A percentile compares a stretch with the other conserved stretches of the same genome.
These are phyloP conservation scores for Aspergillus uvarum DNA, from an alignment of 2,329 filamentous ascomycete species.

Conservation along the genomic window DNA sequence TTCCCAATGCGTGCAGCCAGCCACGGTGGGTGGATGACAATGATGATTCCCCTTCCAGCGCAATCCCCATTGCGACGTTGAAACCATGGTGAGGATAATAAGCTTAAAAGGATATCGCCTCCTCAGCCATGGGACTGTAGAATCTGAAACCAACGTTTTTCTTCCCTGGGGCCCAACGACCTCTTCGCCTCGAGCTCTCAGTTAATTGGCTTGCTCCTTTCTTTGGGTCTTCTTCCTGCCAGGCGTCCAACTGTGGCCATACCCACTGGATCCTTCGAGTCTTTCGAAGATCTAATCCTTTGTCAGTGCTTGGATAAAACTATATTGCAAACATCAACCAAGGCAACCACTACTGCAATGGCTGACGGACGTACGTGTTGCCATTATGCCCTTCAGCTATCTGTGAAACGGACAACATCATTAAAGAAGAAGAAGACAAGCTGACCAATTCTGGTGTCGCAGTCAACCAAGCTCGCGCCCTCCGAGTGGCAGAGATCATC, in stretches of 20 bases:
- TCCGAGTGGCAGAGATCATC: constrained; percentile 64
- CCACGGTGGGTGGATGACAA: constrained; percentile 22
- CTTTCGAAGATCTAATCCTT: not conserved
- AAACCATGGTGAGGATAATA: constrained; percentile 15
- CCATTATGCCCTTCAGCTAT: too few species aligned
- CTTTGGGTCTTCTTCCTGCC: constrained; percentile 1
- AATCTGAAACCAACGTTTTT: constrained; percentile 14
- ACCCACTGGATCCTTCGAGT: constrained; percentile 1
- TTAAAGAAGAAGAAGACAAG: not conserved
- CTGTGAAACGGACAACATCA: too few species aligned
- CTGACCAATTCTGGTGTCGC: constrained; percentile 16
- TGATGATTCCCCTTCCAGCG: constrained; percentile 26
- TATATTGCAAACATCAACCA: constrained; percentile 1
- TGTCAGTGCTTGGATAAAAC: constrained; percentile 6
- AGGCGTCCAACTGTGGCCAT: not conserved
- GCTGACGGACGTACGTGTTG: constrained; percentile 56
- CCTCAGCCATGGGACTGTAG: constrained; percentile 18
- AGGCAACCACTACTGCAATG: constrained; percentile 40
- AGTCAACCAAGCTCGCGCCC: constrained; percentile 65
- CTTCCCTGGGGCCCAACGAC: constrained; percentile 4
- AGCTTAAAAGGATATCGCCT: constrained; percentile 26
- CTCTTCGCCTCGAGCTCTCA: constrained; percentile 7
- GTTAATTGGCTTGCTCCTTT: constrained; percentile 1
- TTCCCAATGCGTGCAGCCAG: constrained; percentile 32
- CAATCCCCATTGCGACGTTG: constrained; percentile 10